Evolutionary conservation across 305 asterid genomes (phyloP).

Genomic region (Fraxinus sp.): DNA sequence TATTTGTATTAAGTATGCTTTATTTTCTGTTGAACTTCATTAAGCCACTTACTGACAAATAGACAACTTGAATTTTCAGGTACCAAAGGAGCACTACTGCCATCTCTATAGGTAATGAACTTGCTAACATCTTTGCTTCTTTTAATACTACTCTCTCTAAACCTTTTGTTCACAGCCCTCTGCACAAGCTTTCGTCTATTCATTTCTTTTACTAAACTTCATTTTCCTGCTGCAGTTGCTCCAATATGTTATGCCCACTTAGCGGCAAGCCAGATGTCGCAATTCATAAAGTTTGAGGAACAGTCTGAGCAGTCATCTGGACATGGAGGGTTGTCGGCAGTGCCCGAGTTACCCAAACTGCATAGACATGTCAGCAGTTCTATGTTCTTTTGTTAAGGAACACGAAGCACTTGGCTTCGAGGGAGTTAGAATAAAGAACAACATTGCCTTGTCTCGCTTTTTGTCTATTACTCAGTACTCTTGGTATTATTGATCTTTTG

Average conservation of each 20-base stretch:
- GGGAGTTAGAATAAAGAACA: neutral
- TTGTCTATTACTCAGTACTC: neutral
- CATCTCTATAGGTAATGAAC: constrained; percentile 61
- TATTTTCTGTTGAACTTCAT: neutral
- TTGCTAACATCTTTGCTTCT: neutral
- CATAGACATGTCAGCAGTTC: constrained; percentile 34
- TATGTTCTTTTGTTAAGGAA: constrained; percentile 64
- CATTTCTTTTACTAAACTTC: neutral
- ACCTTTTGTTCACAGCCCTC: neutral
- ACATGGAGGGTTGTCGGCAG: constrained; percentile 42
- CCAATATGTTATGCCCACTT: constrained; percentile 73
- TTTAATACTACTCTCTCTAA: neutral
- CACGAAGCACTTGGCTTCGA: neutral
- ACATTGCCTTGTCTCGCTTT: neutral
- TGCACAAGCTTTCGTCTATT: neutral
- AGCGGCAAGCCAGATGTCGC: constrained; percentile 62
- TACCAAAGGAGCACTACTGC: constrained; percentile 80
- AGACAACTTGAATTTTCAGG: constrained; percentile 32
- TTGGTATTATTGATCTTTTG: neutral
- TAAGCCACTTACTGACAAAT: neutral
- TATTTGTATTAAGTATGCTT: neutral
- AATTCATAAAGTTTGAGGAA: constrained; percentile 64
- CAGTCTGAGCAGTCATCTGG: constrained; percentile 46
- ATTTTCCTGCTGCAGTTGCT: constrained; percentile 46
- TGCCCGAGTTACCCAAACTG: constrained; percentile 47